Evolutionary conservation across 352 stramenopile species (phyloP).

Genomic region (Lagenidium sp.): DNA sequence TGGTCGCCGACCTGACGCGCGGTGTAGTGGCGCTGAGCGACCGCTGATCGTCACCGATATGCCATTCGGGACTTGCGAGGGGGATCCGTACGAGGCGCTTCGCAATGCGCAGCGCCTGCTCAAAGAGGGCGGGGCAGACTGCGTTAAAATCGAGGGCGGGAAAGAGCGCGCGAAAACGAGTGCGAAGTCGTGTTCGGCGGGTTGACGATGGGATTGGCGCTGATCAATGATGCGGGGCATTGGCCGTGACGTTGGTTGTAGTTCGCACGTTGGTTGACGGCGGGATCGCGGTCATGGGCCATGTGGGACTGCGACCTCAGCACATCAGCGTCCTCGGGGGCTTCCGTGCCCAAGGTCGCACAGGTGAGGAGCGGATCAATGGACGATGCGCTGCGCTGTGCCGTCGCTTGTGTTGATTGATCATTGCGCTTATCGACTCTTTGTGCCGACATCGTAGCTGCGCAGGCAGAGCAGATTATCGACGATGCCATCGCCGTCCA

Average conservation of each 20-base stretch:
- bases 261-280: conserved; percentile 67
- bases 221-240: conserved; percentile 1
- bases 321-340: conserved; percentile 93
- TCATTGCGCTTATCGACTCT: neutral
- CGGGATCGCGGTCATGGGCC: conserved; percentile 96
- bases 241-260: no score
- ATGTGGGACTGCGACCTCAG: conserved; percentile 97
- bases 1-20: neutral
- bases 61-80: conserved; percentile 97
- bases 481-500: conserved; percentile 95
- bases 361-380: conserved; percentile 34
- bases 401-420: no score
- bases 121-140: conserved; percentile 95
- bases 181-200: conserved; percentile 9
- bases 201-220: neutral
- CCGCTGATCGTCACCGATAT: conserved; percentile 97
- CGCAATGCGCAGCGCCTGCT: conserved; percentile 94
- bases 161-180: conserved; percentile 63
- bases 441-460: conserved; percentile 17
- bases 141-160: conserved; percentile 98
- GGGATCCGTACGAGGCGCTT: conserved; percentile 85
- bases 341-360: conserved; percentile 95
- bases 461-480: conserved; percentile 87
- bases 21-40: conserved; percentile 44
- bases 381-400: no score